Evolutionary conservation across 805 yeast genomes (phyloP), one percentile per base, ranked within the genome.

Genomic region (Myxozyma geophila): DNA sequence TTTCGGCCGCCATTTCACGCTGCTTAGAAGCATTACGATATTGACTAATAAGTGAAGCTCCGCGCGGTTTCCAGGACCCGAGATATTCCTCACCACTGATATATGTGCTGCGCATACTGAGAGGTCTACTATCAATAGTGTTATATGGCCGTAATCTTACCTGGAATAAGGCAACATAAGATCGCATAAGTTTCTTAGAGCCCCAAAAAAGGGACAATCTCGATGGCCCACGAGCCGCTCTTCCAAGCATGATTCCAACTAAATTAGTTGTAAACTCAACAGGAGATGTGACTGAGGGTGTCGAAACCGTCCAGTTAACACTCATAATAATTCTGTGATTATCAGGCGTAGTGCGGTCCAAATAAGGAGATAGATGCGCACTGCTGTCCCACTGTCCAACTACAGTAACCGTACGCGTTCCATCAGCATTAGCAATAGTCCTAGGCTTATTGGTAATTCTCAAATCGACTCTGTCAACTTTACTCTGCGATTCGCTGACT

Each of bases 341-440:
- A 17, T 66, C 66, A 10, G 58, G 57, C 15, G 71, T 68, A 17
- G 68, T 39, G 23, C 59, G 58, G 36, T 68, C 70, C 19, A 68
- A 54, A 35, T 51, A 51, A 6, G 54, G 49, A 7, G 65, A 57
- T 13, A 44, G 49, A 54, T 68, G 71, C 7, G 68, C 71, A 19
- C 71, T 67, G 28, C 68, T 63, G 36, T 68, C 71, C 71, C 71
- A 68, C 41, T 68, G 71, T 10, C 66, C 70, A n/a, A 55, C 47
- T 1, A 68, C 59, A 5, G 50, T 37, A 8, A 68, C 60, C 13
- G 69, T 68, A 12, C 69, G 56, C 7, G 70, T 63, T 4, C 71
- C 71, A 46, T 68, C 70, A n/a, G 67, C 60, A n/a, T 67, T 55
- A 12, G 68, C 67, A 15, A 62, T 59, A n/a, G 64, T 68, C 33